Conservation (phyloP, 768 basidiomycete species). For the Leucogyrophana mollusca region DNA sequence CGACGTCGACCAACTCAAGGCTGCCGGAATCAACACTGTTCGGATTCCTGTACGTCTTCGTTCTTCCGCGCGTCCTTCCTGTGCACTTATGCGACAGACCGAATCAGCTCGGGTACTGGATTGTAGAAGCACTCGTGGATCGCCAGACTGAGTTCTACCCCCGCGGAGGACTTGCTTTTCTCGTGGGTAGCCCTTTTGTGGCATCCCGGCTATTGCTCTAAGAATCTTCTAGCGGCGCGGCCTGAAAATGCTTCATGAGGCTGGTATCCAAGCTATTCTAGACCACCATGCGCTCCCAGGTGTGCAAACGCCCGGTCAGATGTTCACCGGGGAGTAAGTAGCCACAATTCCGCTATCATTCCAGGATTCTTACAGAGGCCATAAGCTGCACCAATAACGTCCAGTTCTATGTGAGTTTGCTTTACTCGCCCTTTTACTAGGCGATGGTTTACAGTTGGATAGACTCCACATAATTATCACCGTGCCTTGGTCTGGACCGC, state of each 20-base stretch:
- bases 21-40: constrained; percentile 69
- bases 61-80: neutral
- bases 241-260: constrained; percentile 52
- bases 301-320: constrained; percentile 56
- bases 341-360: neutral
- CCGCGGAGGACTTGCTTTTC: constrained; percentile 62
- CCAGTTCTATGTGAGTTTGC: constrained; percentile 64
- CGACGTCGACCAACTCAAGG: constrained; percentile 53
- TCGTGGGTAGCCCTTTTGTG: constrained; percentile 41
- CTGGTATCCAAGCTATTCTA: constrained; percentile 66
- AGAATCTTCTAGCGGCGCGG: constrained; percentile 52
- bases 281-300: constrained; percentile 74
- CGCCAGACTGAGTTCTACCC: constrained; percentile 61
- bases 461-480: constrained; percentile 73
- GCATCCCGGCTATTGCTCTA: neutral
- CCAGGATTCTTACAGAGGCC: constrained; percentile 2
- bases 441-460: neutral
- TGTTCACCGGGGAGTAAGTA: constrained; percentile 67
- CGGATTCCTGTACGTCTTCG: constrained; percentile 65
- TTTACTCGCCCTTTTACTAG: neutral
- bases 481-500: constrained; percentile 81
- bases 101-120: constrained; percentile 76
- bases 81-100: neutral
- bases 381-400: constrained; percentile 63
- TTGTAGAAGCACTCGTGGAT: constrained; percentile 70